Evolutionary conservation across 108 stramenopile species (phyloP), one percentile per base, ranked within the genome.

Genomic region (Bacterosira constricta): DNA sequence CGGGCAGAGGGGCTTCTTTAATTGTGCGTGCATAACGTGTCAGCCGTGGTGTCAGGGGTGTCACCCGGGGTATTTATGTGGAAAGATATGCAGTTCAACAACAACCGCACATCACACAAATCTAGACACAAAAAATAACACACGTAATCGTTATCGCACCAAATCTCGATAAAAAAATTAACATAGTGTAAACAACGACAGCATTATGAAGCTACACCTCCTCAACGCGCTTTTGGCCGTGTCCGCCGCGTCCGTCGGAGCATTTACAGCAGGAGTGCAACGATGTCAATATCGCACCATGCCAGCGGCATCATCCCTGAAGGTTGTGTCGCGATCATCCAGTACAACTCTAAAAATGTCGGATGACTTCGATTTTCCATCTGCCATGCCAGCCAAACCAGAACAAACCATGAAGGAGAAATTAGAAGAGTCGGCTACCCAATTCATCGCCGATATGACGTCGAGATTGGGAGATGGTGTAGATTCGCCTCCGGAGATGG

Each of bases 331-430:
- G 27, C 23, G 10, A 36, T 51, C 44, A 17, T 26, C 63, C 39
- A 41, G 39, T 0, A 71, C 69, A 71, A 32, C 35, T 15, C 63
- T 73, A n/a, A 38, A 65, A 61, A 80, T 80, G 79, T 81, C 80
- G 12, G 79, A 80, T 42, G n/a, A n/a, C n/a, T 73, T 66, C 55
- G 89, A 91, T 53, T 91, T 91, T 75, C 79, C 79, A 10, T 83
- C 83, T 12, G 90, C 90, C 61, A 88, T 91, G 87, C 90, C 90
- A 1, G 73, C 67, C n/a, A 87, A 85, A 49, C 86, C 88, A 2
- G 18, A 85, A 39, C 63, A 73, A 23, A 77, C 83, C 1, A 50
- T 86, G 64, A 75, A 83, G 57, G 87, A 91, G 52, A 64, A 75
- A 56, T 59, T 91, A 35, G 36, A 60, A 25, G 71, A 87, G 60